phyloP scores from a whole-genome alignment of 2,329 filamentous ascomycete genomes.

The Aspergillus fijiensis region DNA sequence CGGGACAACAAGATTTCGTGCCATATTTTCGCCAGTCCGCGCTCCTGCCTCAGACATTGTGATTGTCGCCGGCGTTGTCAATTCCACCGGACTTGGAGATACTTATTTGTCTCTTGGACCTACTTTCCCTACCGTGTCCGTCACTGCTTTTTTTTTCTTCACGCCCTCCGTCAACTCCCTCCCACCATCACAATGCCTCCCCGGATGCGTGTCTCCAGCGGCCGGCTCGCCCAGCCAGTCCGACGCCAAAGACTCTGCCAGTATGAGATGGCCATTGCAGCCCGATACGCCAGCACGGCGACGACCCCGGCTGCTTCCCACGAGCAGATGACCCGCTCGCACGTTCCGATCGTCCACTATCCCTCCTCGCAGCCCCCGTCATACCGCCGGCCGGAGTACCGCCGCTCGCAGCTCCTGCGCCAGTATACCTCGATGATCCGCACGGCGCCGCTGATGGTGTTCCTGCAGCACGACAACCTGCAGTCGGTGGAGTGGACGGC shows the following conservation, averaged over 20 bases:
- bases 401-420: conserved; percentile 85
- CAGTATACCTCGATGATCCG: conserved; percentile 86
- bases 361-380: conserved; percentile 77
- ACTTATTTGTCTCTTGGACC: background rate
- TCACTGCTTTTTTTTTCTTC: background rate
- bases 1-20: conserved; percentile 18
- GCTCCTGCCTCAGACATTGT: conserved; percentile 2
- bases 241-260: conserved; percentile 40
- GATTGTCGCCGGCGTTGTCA: conserved; percentile 10
- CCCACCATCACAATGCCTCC: conserved; percentile 51
- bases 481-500: conserved; percentile 72
- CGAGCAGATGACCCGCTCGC: conserved; percentile 47
- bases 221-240: conserved; percentile 35
- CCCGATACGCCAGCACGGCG: conserved; percentile 40
- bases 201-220: conserved; percentile 47
- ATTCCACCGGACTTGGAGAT: conserved; percentile 2
- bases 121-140: background rate
- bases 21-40: conserved; percentile 18
- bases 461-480: conserved; percentile 81
- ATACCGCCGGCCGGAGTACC: conserved; percentile 78
- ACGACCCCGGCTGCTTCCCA: conserved; percentile 55
- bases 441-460: conserved; percentile 77
- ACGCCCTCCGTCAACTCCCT: conserved; percentile 9
- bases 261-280: conserved; percentile 42
- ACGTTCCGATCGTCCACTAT: conserved; percentile 50